Conservation (phyloP, 2,329 filamentous ascomycete species). For the Dothideomycetes sp. region DNA sequence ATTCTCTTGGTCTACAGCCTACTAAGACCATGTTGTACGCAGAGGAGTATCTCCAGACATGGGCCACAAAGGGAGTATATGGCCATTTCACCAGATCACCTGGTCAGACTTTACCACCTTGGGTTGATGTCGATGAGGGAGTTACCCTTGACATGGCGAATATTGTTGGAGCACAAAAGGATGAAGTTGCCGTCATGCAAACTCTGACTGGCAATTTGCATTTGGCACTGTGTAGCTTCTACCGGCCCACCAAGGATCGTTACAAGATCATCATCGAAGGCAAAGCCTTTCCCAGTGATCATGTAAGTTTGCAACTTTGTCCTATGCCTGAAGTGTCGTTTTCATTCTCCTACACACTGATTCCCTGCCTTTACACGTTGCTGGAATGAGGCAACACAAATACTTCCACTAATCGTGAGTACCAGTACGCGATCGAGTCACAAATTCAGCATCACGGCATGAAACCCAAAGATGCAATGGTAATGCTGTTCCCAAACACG, state of each 20-base stretch:
- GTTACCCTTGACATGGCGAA: slow-evolving; percentile 59
- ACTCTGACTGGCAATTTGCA: slow-evolving; percentile 75
- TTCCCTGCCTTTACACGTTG: no score
- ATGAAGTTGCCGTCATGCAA: slow-evolving; percentile 80
- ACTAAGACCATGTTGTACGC: slow-evolving; percentile 54
- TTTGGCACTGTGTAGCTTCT: slow-evolving; percentile 75
- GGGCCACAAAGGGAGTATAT: slow-evolving; percentile 73
- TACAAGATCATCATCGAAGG: slow-evolving; percentile 84
- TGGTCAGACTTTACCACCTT: slow-evolving; percentile 57
- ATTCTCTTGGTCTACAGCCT: slow-evolving; percentile 79
- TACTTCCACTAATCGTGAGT: neutral
- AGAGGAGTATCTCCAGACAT: slow-evolving; percentile 65
- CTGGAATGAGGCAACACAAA: neutral
- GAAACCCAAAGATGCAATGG: slow-evolving; percentile 55
- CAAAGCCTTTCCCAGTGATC: slow-evolving; percentile 82
- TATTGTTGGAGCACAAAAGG: slow-evolving; percentile 60
- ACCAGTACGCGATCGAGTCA: slow-evolving; percentile 69
- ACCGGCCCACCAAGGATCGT: slow-evolving; percentile 51
- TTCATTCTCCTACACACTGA: no score
- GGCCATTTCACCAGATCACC: slow-evolving; percentile 67
- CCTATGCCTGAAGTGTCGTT: neutral
- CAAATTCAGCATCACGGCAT: slow-evolving; percentile 64
- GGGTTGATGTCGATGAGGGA: slow-evolving; percentile 69
- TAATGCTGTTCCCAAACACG: slow-evolving; percentile 58
- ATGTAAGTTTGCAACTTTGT: slow-evolving; percentile 37